Conservation (phyloP, 2,329 filamentous ascomycete species). For the Botryotinia narcissicola region DNA sequence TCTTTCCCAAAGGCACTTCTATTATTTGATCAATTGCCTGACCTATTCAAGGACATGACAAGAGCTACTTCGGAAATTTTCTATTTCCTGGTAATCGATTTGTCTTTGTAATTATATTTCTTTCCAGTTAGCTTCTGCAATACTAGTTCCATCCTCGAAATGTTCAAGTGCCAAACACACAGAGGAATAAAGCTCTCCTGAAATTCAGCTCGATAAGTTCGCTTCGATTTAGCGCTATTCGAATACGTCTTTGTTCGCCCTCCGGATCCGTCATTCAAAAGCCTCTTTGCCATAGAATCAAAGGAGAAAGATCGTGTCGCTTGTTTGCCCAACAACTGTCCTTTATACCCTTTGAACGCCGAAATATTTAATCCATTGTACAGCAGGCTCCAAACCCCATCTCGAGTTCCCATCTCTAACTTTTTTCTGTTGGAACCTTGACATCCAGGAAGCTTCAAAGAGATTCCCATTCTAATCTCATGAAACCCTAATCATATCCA, state of each 20-base stretch:
- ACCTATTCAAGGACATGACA: not conserved
- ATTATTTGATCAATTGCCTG: not conserved
- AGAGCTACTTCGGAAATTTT: not conserved
- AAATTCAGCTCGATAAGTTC: not conserved
- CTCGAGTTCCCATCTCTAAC: too few relatives aligned
- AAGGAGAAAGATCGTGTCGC: not conserved
- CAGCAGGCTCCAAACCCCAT: not conserved
- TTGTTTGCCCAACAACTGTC: not conserved
- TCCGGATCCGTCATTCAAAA: conserved; percentile 11
- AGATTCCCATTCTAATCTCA: not conserved
- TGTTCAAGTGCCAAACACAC: not conserved
- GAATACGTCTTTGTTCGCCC: not conserved
- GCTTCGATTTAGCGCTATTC: not conserved
- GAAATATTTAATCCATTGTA: conserved; percentile 9
- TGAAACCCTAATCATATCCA: not conserved
- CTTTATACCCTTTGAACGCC: conserved; percentile 4
- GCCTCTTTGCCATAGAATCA: not conserved
- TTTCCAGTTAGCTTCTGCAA: too few relatives aligned
- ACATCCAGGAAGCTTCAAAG: not conserved
- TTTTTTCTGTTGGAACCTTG: not conserved
- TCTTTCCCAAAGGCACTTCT: not conserved
- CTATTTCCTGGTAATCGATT: not conserved
- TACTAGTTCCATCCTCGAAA: not conserved
- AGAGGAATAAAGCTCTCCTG: not conserved
- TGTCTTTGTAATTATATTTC: not conserved